phyloP scores from a whole-genome alignment of 495 filamentous ascomycete species.

The Aspergillus nanangensis region DNA sequence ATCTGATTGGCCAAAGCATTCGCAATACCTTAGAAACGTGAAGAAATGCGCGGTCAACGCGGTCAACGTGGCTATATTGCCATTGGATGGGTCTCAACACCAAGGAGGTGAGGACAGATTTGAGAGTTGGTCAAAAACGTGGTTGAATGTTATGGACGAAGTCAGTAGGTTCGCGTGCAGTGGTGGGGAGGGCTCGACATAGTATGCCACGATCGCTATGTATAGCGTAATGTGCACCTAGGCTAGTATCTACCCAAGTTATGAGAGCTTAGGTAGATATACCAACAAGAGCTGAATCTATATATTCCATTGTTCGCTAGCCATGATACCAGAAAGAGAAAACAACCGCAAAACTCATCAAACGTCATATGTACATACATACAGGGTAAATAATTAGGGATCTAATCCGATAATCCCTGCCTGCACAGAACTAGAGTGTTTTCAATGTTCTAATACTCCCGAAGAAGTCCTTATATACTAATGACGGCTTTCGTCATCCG shows the following conservation, averaged over 20 bases:
- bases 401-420: no score
- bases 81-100: conserved; percentile 20
- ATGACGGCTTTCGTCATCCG: conserved; percentile 11
- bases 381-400: no score
- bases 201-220: no score
- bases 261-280: no score
- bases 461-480: no score
- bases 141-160: conserved; percentile 43
- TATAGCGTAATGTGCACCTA: no score
- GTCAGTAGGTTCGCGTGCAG: conserved; percentile 26
- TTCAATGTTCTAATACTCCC: no score
- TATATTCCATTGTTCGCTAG: no score
- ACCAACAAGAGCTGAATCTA: no score
- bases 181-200: neutral
- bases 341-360: neutral
- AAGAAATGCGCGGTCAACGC: conserved; percentile 26
- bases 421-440: no score
- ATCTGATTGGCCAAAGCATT: conserved; percentile 25
- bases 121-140: conserved; percentile 41
- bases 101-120: conserved; percentile 39
- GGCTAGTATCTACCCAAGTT: no score
- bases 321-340: neutral
- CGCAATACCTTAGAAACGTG: conserved; percentile 21
- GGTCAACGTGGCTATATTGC: conserved; percentile 19
- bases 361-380: neutral